Conservation (phyloP, 768 basidiomycete species). For the Boletus pseudo-olivaceus region DNA sequence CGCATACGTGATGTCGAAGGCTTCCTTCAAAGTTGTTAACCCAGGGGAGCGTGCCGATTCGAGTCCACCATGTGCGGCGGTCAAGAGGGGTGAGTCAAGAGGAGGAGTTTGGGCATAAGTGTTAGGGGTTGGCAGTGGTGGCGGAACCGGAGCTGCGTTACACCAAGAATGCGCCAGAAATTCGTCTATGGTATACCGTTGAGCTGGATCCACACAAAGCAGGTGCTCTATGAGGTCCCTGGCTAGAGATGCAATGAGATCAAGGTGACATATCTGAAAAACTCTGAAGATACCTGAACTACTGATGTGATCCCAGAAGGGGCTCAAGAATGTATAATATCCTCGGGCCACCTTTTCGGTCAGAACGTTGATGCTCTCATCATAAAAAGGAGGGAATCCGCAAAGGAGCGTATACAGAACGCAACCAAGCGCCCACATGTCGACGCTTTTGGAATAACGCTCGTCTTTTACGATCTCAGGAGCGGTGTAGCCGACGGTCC, state of each 20-base stretch:
- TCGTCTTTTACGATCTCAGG: slow-evolving; percentile 99
- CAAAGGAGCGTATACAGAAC: slow-evolving; percentile 98
- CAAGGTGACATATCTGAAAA: not conserved
- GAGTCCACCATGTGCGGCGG: slow-evolving; percentile 70
- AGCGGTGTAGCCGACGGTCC: slow-evolving; percentile 99
- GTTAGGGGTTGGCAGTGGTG: slow-evolving; percentile 63
- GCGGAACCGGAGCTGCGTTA: slow-evolving; percentile 59
- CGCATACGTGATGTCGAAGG: slow-evolving; percentile 98
- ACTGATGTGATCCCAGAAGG: slow-evolving; percentile 99
- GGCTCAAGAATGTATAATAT: slow-evolving; percentile 96
- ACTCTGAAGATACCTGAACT: slow-evolving; percentile 51
- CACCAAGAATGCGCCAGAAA: slow-evolving; percentile 98
- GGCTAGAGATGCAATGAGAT: slow-evolving; percentile 43
- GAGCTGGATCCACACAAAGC: slow-evolving; percentile 91
- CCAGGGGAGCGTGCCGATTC: slow-evolving; percentile 86
- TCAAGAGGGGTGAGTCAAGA: slow-evolving; percentile 89
- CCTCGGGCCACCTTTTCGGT: slow-evolving; percentile 98
- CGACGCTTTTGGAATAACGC: slow-evolving; percentile 92
- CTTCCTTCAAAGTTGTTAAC: slow-evolving; percentile 89
- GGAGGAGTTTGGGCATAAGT: slow-evolving; percentile 40
- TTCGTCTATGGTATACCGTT: slow-evolving; percentile 97
- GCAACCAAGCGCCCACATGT: slow-evolving; percentile 99
- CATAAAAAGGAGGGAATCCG: slow-evolving; percentile 98
- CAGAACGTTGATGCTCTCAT: slow-evolving; percentile 96
- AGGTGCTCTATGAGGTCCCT: slow-evolving; percentile 95